Evolutionary conservation across 2,329 filamentous ascomycete genomes (phyloP).

Genomic region (Immersiporthe knoxdaviesiana): DNA sequence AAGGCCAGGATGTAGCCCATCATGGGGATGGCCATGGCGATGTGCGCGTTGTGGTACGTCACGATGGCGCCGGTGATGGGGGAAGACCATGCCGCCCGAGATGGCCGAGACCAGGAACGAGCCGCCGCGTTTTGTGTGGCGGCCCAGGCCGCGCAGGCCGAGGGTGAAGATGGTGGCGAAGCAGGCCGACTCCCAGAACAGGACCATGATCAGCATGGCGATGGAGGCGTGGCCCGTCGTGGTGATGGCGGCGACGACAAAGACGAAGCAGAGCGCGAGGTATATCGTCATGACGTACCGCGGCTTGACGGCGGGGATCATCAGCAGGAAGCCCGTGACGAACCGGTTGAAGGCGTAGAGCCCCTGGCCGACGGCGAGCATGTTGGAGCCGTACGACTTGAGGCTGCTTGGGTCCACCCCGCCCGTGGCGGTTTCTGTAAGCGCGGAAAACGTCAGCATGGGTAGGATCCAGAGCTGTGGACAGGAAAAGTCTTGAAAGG

Average conservation of each 20-base stretch:
- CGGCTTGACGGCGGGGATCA: constrained; percentile 53
- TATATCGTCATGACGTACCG: constrained; percentile 58
- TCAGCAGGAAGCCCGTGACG: constrained; percentile 58
- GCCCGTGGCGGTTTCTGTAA: not conserved
- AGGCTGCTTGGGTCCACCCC: constrained; percentile 6
- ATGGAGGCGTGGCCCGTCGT: constrained; percentile 55
- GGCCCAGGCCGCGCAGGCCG: constrained; percentile 59
- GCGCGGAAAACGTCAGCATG: not conserved
- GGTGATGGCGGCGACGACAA: constrained; percentile 56
- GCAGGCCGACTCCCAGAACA: constrained; percentile 62
- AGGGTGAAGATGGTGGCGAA: constrained; percentile 64
- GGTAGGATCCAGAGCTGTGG: not conserved
- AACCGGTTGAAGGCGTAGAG: constrained; percentile 64
- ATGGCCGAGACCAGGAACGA: constrained; percentile 59
- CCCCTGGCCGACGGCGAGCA: constrained; percentile 62
- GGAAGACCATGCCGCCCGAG: constrained; percentile 58
- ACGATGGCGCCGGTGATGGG: constrained; percentile 48
- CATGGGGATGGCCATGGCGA: constrained; percentile 38
- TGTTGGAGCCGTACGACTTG: constrained; percentile 45
- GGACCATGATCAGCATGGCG: constrained; percentile 56
- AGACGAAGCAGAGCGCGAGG: constrained; percentile 56
- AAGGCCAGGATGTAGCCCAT: constrained; percentile 37
- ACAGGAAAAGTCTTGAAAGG: not conserved
- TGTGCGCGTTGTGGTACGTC: constrained; percentile 32
- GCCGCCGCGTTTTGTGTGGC: constrained; percentile 58